Conservation (phyloP, 768 basidiomycete genomes). For the Phaeotremella fagi region DNA sequence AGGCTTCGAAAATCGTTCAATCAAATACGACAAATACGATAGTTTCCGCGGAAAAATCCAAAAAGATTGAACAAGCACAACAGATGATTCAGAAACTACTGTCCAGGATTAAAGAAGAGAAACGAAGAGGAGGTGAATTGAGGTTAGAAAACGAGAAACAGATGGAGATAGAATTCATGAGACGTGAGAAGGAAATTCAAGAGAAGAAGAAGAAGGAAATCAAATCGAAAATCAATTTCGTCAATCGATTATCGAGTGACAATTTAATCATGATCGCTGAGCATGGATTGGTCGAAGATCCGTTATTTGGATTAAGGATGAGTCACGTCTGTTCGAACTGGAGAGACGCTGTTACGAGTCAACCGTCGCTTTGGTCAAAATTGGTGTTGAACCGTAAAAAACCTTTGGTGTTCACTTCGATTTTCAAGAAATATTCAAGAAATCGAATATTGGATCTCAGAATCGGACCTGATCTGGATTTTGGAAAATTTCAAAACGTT, state of each 20-base stretch:
- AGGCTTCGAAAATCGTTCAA: not conserved
- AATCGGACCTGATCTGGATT: not conserved
- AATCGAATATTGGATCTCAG: not conserved
- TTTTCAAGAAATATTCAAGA: not conserved
- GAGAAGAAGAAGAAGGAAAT: not conserved
- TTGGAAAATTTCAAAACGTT: not conserved
- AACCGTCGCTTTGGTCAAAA: conserved; percentile 7
- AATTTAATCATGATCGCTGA: conserved; percentile 12
- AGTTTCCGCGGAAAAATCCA: not conserved
- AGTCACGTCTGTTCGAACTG: conserved; percentile 8
- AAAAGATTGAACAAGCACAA: not conserved
- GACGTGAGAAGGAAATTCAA: not conserved
- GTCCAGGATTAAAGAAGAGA: not conserved
- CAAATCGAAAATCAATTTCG: conserved; percentile 4
- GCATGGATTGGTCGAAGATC: conserved; percentile 4
- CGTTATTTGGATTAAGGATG: conserved; percentile 6
- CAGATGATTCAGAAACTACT: not conserved
- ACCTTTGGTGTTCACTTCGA: not conserved
- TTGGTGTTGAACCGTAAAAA: conserved; percentile 9
- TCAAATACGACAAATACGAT: not conserved
- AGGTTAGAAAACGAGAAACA: not conserved
- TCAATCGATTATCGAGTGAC: conserved; percentile 2
- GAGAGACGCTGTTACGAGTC: conserved; percentile 1
- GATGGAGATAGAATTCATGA: not conserved
- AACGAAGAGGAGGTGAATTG: not conserved